Percentiles rank a stretch among this genome's conserved stretches.
Evolutionary conservation across 306 rosid species (phyloP).

Genomic region (Lagenaria siceraria): DNA sequence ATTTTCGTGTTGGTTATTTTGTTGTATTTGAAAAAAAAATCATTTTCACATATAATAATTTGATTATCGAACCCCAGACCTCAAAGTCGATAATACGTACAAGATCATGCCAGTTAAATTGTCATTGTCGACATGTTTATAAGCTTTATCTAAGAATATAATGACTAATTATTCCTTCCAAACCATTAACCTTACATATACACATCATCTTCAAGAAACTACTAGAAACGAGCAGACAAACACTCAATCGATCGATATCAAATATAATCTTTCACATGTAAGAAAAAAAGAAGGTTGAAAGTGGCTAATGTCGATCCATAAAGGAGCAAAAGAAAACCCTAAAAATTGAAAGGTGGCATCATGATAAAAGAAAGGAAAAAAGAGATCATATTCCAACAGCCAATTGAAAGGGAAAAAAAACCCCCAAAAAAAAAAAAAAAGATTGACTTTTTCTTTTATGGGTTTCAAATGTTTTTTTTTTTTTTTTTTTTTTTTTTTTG

Average conservation of each 20-base stretch:
- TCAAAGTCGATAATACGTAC: too few relatives aligned
- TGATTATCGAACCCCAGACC: too few relatives aligned
- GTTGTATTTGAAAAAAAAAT: too few relatives aligned
- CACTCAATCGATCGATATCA: not conserved
- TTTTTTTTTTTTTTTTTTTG: too few relatives aligned
- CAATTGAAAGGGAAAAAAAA: not conserved
- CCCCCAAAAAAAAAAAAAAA: too few relatives aligned
- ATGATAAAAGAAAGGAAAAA: not conserved
- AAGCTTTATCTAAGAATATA: not conserved
- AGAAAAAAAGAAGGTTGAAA: not conserved
- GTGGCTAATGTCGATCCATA: not conserved
- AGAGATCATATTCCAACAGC: slow-evolving; percentile 2
- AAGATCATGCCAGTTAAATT: too few relatives aligned
- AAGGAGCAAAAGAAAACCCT: not conserved
- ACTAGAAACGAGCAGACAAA: not conserved
- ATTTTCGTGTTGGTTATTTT: too few relatives aligned
- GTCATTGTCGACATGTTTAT: too few relatives aligned
- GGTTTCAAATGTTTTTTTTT: too few relatives aligned
- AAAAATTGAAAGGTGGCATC: not conserved
- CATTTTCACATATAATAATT: too few relatives aligned
- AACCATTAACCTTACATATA: not conserved
- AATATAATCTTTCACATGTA: not conserved
- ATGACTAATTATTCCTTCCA: not conserved
- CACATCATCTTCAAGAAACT: not conserved
- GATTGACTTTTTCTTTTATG: too few relatives aligned